Evolutionary conservation across 2,329 filamentous ascomycete species (phyloP).

Genomic region (Akanthomyces lecanii): DNA sequence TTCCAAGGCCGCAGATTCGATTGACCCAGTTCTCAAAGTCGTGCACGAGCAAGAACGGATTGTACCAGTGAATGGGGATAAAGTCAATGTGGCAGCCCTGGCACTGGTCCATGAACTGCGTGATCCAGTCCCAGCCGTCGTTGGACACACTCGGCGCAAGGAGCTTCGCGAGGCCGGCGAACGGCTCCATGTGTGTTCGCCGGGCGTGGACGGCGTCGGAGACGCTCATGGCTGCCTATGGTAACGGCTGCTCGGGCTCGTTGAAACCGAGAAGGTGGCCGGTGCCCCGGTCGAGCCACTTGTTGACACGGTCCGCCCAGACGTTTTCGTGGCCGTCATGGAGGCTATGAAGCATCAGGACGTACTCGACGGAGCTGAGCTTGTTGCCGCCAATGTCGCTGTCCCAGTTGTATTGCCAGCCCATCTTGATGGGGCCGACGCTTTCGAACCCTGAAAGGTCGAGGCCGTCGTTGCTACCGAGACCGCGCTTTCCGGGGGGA

Average conservation of each 20-base stretch:
- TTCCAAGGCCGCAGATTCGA: constrained; percentile 34
- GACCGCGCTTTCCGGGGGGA: constrained; percentile 20
- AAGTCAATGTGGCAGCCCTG: constrained; percentile 40
- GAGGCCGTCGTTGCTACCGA: constrained; percentile 22
- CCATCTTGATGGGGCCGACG: constrained; percentile 18
- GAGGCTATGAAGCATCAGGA: constrained; percentile 22
- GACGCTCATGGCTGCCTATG: constrained; percentile 26
- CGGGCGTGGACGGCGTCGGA: constrained; percentile 35
- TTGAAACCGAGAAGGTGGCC: constrained; percentile 24
- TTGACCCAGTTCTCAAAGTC: constrained; percentile 42
- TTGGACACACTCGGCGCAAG: constrained; percentile 47
- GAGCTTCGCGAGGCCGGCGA: constrained; percentile 38
- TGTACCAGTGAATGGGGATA: constrained; percentile 46
- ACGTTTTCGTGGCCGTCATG: neutral
- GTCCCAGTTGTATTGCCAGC: constrained; percentile 27
- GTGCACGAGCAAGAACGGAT: constrained; percentile 29
- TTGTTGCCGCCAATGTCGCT: constrained; percentile 22
- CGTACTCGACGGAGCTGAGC: constrained; percentile 21
- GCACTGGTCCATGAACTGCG: constrained; percentile 39
- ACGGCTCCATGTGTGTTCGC: constrained; percentile 41
- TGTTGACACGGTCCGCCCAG: constrained; percentile 21
- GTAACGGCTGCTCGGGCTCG: constrained; percentile 21
- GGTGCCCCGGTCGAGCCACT: constrained; percentile 20
- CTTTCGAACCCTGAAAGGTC: constrained; percentile 22
- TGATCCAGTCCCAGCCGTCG: constrained; percentile 40